A percentile compares a stretch with the other conserved stretches of the same genome.
These are phyloP conservation scores for Rhodofomes roseus DNA, from an alignment of 1,284 basidiomycete species.

Conservation along the genomic window DNA sequence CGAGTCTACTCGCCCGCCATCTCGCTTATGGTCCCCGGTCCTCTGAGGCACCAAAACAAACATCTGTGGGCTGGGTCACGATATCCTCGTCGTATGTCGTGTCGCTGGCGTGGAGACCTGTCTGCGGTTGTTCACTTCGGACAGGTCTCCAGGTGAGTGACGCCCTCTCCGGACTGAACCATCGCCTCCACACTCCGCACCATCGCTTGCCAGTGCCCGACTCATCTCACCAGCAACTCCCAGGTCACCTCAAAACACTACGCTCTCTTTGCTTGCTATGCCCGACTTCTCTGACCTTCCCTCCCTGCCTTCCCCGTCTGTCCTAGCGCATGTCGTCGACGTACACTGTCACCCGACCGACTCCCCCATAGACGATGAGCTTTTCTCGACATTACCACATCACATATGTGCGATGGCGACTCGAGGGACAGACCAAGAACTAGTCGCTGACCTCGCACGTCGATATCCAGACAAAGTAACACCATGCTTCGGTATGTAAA, in stretches of 20 bases:
- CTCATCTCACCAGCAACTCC: neutral
- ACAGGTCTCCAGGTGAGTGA: neutral
- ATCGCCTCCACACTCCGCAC: neutral
- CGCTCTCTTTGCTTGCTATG: neutral
- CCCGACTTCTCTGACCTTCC: neutral
- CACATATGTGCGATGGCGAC: slow-evolving; percentile 77
- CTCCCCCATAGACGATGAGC: slow-evolving; percentile 41
- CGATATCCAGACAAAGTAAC: slow-evolving; percentile 60
- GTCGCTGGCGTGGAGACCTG: neutral
- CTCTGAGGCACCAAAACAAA: too few relatives aligned
- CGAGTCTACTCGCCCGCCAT: neutral
- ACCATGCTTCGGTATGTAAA: slow-evolving; percentile 69
- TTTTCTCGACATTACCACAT: slow-evolving; percentile 50
- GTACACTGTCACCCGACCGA: slow-evolving; percentile 83
- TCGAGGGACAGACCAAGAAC: slow-evolving; percentile 54
- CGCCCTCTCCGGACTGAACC: neutral
- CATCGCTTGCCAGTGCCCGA: too few relatives aligned
- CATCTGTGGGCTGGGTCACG: neutral
- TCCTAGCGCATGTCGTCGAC: slow-evolving; percentile 66
- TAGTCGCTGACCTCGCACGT: slow-evolving; percentile 57
- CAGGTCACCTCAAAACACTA: neutral
- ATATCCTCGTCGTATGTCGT: neutral
- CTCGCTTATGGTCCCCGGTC: neutral
- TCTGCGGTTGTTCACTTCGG: neutral
- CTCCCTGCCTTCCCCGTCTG: slow-evolving; percentile 12